Evolutionary conservation across 2,329 filamentous ascomycete species (phyloP).

Genomic region (Lecanicillium sp.): DNA sequence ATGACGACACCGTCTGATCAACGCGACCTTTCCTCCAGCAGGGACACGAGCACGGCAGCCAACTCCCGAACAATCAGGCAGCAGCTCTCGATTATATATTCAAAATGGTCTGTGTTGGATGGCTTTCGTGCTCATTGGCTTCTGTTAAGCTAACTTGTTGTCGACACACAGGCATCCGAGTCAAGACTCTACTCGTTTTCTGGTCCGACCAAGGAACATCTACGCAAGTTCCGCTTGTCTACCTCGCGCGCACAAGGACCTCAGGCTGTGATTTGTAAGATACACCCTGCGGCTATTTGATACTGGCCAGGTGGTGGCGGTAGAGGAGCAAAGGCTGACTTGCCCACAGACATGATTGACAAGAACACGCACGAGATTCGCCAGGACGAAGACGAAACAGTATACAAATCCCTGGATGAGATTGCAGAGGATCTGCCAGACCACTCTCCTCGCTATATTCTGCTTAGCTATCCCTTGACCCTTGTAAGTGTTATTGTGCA

Average conservation of each 20-base stretch:
- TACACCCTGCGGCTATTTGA: slow-evolving; percentile 18
- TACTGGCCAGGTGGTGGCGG: background rate
- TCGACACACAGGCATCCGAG: slow-evolving; percentile 52
- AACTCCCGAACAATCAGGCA: background rate
- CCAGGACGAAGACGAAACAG: slow-evolving; percentile 65
- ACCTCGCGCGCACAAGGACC: slow-evolving; percentile 82
- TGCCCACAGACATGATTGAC: slow-evolving; percentile 74
- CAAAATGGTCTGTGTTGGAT: background rate
- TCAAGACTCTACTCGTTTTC: slow-evolving; percentile 89
- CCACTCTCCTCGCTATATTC: slow-evolving; percentile 79
- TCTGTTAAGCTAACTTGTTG: background rate
- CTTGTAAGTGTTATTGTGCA: slow-evolving; percentile 46
- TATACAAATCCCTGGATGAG: slow-evolving; percentile 75
- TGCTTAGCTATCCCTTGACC: slow-evolving; percentile 86
- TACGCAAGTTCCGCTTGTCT: slow-evolving; percentile 88
- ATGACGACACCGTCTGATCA: slow-evolving; percentile 5
- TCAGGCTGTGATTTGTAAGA: slow-evolving; percentile 90
- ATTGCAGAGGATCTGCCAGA: slow-evolving; percentile 87
- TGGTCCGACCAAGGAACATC: slow-evolving; percentile 76
- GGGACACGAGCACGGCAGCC: background rate
- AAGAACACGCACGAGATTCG: slow-evolving; percentile 84
- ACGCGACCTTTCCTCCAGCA: no score
- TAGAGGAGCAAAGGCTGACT: background rate
- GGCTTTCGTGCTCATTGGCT: background rate
- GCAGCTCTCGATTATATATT: background rate